Evolutionary conservation across 129 eudicot species (phyloP).

Genomic region (Flaveria bidentis): DNA sequence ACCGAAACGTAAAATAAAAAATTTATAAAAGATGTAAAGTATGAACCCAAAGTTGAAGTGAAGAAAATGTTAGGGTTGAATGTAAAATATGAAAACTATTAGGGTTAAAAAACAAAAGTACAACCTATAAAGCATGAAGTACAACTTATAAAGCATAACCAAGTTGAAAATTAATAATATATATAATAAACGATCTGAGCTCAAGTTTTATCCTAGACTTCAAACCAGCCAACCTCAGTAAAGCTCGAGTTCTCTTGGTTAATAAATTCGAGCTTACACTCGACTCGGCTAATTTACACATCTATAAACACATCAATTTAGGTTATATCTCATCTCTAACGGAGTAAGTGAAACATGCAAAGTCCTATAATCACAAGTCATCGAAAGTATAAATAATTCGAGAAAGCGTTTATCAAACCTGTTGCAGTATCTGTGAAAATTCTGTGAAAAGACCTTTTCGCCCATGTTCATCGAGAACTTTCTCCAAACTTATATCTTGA

Average conservation of each 20-base stretch:
- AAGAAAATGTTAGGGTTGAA: too few species aligned
- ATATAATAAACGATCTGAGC: neutral
- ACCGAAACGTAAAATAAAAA: too few species aligned
- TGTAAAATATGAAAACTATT: too few species aligned
- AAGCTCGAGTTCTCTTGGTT: neutral
- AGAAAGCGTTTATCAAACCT: slow-evolving; percentile 43
- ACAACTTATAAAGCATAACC: too few species aligned
- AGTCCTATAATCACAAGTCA: neutral
- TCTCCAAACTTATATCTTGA: slow-evolving; percentile 84
- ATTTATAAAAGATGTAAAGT: too few species aligned
- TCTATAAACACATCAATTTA: neutral
- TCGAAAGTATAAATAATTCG: neutral
- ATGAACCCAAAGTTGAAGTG: too few species aligned
- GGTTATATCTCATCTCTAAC: neutral
- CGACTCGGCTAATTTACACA: neutral
- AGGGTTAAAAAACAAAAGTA: too few species aligned
- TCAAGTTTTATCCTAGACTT: too few species aligned
- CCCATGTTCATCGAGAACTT: slow-evolving; percentile 86
- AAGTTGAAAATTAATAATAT: neutral
- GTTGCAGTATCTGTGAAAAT: slow-evolving; percentile 90
- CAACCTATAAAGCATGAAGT: too few species aligned
- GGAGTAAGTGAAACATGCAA: neutral
- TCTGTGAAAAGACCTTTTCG: slow-evolving; percentile 76
- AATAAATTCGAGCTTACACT: neutral
- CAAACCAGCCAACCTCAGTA: neutral